Percentiles rank a stretch among this genome's conserved stretches.
Conservation (phyloP, 208 protist species). For the Crithidia fasciculata region DNA sequence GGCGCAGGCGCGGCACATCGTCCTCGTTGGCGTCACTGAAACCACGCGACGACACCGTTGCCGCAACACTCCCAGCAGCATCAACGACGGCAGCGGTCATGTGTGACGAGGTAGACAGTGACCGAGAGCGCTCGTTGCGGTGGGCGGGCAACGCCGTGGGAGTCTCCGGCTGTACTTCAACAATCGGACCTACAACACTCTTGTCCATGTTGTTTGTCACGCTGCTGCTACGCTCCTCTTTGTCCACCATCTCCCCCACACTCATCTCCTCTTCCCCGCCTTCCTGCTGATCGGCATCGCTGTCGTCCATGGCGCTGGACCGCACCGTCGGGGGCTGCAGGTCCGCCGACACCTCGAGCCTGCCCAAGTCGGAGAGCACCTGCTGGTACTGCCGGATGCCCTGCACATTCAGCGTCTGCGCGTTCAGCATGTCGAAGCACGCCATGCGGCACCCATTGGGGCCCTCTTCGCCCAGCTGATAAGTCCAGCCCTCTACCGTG, state of each 20-base stretch:
- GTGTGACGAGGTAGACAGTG: not conserved
- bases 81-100: not conserved
- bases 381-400: constrained; percentile 31
- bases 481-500: constrained; percentile 24
- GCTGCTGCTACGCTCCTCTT: not conserved
- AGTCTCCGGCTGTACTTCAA: not conserved
- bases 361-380: constrained; percentile 34
- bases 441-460: constrained; percentile 31
- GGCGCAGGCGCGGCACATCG: constrained; percentile 23
- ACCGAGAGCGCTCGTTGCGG: not conserved
- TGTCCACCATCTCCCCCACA: too few relatives aligned
- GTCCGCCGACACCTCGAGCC: constrained; percentile 20
- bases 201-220: not conserved
- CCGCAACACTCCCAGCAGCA: not conserved
- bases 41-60: too few relatives aligned
- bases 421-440: constrained; percentile 38
- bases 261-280: constrained; percentile 2
- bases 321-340: constrained; percentile 12
- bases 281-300: not conserved
- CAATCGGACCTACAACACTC: not conserved
- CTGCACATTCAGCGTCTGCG: constrained; percentile 27
- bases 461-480: constrained; percentile 20
- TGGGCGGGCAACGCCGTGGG: not conserved
- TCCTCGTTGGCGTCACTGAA: not conserved
- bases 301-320: constrained; percentile 1